Evolutionary conservation across 805 yeast genomes (phyloP).

Genomic region (Hanseniaspora opuntiae): DNA sequence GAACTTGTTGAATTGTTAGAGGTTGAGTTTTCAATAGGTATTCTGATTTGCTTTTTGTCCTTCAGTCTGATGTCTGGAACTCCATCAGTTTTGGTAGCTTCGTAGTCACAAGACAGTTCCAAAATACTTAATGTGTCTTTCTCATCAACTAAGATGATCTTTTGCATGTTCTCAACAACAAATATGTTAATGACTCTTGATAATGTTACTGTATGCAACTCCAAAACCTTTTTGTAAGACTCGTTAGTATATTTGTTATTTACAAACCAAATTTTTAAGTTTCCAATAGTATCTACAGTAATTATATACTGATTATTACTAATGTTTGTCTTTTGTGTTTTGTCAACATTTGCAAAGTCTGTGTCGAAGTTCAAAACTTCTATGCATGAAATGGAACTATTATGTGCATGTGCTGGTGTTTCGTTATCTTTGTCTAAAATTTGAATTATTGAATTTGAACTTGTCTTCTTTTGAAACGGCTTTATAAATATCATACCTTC

Average conservation of each 20-base stretch:
- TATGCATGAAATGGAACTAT: constrained; percentile 24
- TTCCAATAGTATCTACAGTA: constrained; percentile 2
- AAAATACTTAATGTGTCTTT: not conserved
- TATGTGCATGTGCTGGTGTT: constrained; percentile 20
- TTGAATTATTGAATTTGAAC: constrained; percentile 24
- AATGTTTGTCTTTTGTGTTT: constrained; percentile 18
- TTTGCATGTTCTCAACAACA: not conserved
- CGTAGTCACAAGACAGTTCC: not conserved
- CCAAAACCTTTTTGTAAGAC: constrained; percentile 1
- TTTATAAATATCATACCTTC: constrained; percentile 27
- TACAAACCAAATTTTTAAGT: constrained; percentile 8
- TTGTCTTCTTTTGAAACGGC: constrained; percentile 24
- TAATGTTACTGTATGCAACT: not conserved
- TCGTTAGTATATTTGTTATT: constrained; percentile 8
- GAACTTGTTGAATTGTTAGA: not conserved
- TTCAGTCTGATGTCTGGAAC: not conserved
- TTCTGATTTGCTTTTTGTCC: not conserved
- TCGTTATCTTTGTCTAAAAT: not conserved
- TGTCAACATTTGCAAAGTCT: constrained; percentile 5
- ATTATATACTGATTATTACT: constrained; percentile 12
- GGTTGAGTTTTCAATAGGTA: not conserved
- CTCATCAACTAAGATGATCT: constrained; percentile 8
- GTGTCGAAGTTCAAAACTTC: constrained; percentile 13
- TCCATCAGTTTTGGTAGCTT: not conserved
- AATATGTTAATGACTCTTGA: not conserved